Base-by-base conservation (phyloP, 306 rosid genomes). In the Arachis stenosperma region DNA sequence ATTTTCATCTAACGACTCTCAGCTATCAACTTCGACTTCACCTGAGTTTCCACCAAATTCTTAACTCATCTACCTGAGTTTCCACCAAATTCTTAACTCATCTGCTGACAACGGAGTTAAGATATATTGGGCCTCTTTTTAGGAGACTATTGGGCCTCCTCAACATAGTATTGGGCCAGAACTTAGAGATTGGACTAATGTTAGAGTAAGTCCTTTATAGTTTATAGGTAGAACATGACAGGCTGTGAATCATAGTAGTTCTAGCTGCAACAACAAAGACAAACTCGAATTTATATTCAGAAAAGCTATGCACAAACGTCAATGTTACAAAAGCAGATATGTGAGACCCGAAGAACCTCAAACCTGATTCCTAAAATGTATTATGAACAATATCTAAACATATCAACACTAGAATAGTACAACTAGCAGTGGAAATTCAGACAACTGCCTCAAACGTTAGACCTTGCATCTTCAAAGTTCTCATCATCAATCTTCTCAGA, bases 401-500 rank as follows among this genome's bases (percentile, higher is more conserved):
- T 50, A 51, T 65, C 53, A 33, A 33, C 37, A 48, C 80, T 47
- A 64, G 42, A 59, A 77, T 29, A 61, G 52, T 73, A 77, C 47
- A 63, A 10, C 67, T 72, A 58, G 37, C 53, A 64, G 65, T 7
- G 48, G 76, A 72, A 73, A 61, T 47, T 67, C 56, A 58, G 39
- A 64, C 13, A 61, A 72, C 46, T 67, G 59, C 79, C 70, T 65
- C 82, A 92, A 44, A 81, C 95, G 65, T 86, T 88, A 37, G 96
- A 87, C 73, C 67, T n/a, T 10, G 96, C 97, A 73, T 95, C 98
- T 73, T 90, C 96, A 29, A 73, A 83, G 12, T 72, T 85, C 29
- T 95, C 93, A 36, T 86, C 92, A 0, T 90, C 97, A 3, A 63
- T 39, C 84, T 87, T 91, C 51, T 90, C 96, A 30, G 86, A 77